A percentile compares a stretch with the other conserved stretches of the same genome.
Conservation (phyloP, 2,329 filamentous ascomycete genomes). For the Torrubiella hemipterigena region DNA sequence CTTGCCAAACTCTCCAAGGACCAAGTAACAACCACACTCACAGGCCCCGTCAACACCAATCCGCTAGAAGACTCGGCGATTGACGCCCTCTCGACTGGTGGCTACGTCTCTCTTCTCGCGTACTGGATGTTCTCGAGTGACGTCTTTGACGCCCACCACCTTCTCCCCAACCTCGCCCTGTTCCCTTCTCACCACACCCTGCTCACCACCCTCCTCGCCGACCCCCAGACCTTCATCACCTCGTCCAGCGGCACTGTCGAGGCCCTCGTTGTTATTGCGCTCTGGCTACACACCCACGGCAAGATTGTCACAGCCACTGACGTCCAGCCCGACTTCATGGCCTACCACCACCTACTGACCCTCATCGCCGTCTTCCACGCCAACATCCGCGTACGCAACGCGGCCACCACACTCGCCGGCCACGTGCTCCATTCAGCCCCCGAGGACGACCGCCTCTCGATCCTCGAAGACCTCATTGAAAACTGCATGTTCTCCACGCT, state of each 20-base stretch:
- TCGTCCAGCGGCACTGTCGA: conserved; percentile 44
- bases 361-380: conserved; percentile 47
- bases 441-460: conserved; percentile 43
- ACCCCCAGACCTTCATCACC: conserved; percentile 35
- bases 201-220: conserved; percentile 39
- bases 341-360: conserved; percentile 47
- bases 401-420: conserved; percentile 40
- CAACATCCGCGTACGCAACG: conserved; percentile 39
- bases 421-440: conserved; percentile 45
- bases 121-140: conserved; percentile 52
- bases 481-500: conserved; percentile 52
- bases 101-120: conserved; percentile 44
- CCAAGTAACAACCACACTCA: conserved; percentile 32
- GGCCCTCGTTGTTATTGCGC: conserved; percentile 44
- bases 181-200: conserved; percentile 49
- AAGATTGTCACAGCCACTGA: conserved; percentile 22
- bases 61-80: conserved; percentile 35
- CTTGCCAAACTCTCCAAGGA: conserved; percentile 32
- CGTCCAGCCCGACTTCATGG: conserved; percentile 37
- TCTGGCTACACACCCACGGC: conserved; percentile 44
- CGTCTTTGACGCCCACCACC: conserved; percentile 45
- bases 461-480: conserved; percentile 52
- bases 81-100: conserved; percentile 43
- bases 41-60: conserved; percentile 26
- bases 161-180: conserved; percentile 39